Base-by-base conservation (phyloP, 495 filamentous ascomycete genomes). In the Annulohypoxylon bovei region DNA sequence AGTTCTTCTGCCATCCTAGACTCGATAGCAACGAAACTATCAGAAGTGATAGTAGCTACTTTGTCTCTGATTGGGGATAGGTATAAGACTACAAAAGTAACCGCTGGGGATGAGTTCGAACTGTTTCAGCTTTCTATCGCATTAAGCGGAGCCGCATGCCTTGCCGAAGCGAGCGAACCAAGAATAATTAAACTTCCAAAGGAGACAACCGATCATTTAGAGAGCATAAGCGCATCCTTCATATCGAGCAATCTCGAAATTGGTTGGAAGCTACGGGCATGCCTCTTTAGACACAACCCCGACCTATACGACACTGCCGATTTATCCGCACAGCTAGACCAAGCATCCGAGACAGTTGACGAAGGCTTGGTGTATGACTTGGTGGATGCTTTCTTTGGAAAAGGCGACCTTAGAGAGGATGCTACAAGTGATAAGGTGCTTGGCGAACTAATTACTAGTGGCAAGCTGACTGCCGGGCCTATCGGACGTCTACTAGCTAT, bases 191-290 rank as follows among this genome's bases (percentile, higher is more conserved):
- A 65, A 18, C 57, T 77, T 9, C 33, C 72, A 16, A 62, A 66
- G 11, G 27, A 69, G 42, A 61, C 53, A 11, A 65, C 71, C 5
- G 28, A 56, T 3, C 68, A 77, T 30, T 30, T 83, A 23, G 70
- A 79, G 47, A 55, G 62, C n/a, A 63, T 53, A 37, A 73, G 79
- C 66, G 42, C 74, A 12, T 63, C 56, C n/a, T 70, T 74, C n/a
- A 53, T 79, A 6, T 69, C 72, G 6, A 71, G 70, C 27, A 68
- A 72, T 1, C n/a, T 67, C 20, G 54, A 75, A 20, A 46, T 67
- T 32, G 79, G 78, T 14, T 82, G 81, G 81, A 77, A 81, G 58
- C 37, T 82, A 1, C 77, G 76, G 27, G 76, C 62, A 35, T 84
- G 82, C 59, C 62, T 84, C 22, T 64, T 78, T 1, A 73, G 67